Evolutionary conservation across 345 rosid genomes (phyloP).

Genomic region (Nephelium lappaceum): DNA sequence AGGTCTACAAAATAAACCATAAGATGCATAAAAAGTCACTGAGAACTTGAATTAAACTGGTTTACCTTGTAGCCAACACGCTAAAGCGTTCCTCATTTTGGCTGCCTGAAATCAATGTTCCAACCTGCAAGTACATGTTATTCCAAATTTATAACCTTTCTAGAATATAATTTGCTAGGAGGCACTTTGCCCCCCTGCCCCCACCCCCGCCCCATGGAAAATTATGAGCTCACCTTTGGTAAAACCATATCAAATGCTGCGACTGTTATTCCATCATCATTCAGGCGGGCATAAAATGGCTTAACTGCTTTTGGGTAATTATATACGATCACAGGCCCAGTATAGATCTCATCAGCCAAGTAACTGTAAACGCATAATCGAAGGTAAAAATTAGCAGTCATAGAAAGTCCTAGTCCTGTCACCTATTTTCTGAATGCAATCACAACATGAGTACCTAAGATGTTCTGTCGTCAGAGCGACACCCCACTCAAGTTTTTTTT

Average conservation of each 20-base stretch:
- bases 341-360: constrained; percentile 71
- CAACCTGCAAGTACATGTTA: constrained; percentile 52
- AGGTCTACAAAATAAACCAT: background rate
- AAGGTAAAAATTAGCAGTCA: constrained; percentile 1
- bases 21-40: background rate
- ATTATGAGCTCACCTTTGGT: constrained; percentile 58
- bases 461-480: constrained; percentile 66
- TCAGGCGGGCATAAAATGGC: constrained; percentile 69
- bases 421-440: background rate
- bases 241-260: constrained; percentile 90
- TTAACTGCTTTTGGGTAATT: constrained; percentile 62
- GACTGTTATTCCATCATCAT: constrained; percentile 74
- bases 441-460: constrained; percentile 56
- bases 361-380: constrained; percentile 42
- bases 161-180: background rate
- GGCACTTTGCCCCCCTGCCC: constrained; percentile 1
- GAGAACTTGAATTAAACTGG: background rate
- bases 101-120: constrained; percentile 68
- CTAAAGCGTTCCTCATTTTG: constrained; percentile 82
- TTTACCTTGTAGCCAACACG: constrained; percentile 50
- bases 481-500: constrained; percentile 65
- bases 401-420: background rate
- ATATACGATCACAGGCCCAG: constrained; percentile 60
- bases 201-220: too few relatives aligned
- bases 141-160: background rate